Percentiles rank a stretch among this genome's conserved stretches.
Evolutionary conservation across 768 basidiomycete genomes (phyloP).

Genomic region (Boletus vermiculosoides): DNA sequence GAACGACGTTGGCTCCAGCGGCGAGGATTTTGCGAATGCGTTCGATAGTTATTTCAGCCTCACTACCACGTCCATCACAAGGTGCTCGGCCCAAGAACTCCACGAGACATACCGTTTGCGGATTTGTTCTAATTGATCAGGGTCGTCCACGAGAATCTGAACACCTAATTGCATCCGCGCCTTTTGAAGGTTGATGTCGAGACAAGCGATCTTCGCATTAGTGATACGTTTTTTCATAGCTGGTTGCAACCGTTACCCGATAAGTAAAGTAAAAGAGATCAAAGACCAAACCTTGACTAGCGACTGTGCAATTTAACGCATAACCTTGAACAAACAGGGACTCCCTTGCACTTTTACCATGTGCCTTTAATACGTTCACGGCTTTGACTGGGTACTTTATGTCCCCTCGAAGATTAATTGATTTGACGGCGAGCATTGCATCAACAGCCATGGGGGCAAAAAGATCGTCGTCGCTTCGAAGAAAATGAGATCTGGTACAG

Average conservation of each 20-base stretch:
- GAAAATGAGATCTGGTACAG: not conserved
- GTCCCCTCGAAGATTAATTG: conserved; percentile 90
- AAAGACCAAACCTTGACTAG: conserved; percentile 83
- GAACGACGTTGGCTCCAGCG: conserved; percentile 92
- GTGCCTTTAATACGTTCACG: conserved; percentile 97
- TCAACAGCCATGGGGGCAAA: conserved; percentile 99
- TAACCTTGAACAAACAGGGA: conserved; percentile 95
- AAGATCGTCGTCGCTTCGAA: conserved; percentile 85
- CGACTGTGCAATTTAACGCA: conserved; percentile 97
- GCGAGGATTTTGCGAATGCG: conserved; percentile 94
- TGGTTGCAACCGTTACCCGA: conserved; percentile 31
- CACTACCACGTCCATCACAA: conserved; percentile 48
- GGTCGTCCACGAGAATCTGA: conserved; percentile 96
- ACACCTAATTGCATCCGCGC: conserved; percentile 96
- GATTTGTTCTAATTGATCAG: conserved; percentile 94
- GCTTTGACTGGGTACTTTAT: conserved; percentile 99
- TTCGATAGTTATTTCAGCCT: conserved; percentile 94
- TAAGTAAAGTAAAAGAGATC: not conserved
- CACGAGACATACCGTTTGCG: conserved; percentile 67
- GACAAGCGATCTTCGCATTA: conserved; percentile 95
- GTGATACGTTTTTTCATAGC: conserved; percentile 97
- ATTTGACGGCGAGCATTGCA: conserved; percentile 96
- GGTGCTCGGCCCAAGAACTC: not conserved
- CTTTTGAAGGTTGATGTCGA: conserved; percentile 97
- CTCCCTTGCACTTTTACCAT: conserved; percentile 93